Percentiles rank a stretch among this genome's conserved stretches.
Conservation (phyloP, 2,329 filamentous ascomycete genomes). For the Eurotiales sp. region DNA sequence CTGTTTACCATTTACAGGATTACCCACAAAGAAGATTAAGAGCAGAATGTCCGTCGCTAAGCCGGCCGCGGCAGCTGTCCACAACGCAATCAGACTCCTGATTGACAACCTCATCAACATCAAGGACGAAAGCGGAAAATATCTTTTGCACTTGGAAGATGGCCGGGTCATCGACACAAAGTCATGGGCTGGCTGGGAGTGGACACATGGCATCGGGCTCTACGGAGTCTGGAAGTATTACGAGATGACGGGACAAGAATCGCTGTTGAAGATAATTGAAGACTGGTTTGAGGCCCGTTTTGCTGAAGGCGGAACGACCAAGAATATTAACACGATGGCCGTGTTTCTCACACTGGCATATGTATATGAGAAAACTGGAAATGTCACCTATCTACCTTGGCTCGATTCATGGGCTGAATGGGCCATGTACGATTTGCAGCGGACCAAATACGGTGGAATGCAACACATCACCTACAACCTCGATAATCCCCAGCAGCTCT, state of each 20-base stretch:
- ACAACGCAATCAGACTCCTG: constrained; percentile 59
- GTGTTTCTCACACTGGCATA: constrained; percentile 71
- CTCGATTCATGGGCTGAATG: constrained; percentile 78
- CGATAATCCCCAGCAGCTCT: constrained; percentile 70
- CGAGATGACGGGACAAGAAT: constrained; percentile 61
- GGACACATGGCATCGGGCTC: constrained; percentile 75
- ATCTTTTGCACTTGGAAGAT: constrained; percentile 66
- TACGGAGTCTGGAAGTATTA: constrained; percentile 83
- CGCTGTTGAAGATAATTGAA: constrained; percentile 63
- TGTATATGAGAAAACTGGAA: constrained; percentile 70
- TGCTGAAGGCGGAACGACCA: constrained; percentile 67
- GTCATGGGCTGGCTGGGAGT: constrained; percentile 72
- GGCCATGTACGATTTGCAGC: constrained; percentile 71
- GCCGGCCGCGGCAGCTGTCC: constrained; percentile 38
- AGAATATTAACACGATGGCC: constrained; percentile 84
- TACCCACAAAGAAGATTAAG: not conserved
- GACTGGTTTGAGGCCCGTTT: constrained; percentile 70
- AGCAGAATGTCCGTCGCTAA: constrained; percentile 19
- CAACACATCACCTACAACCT: constrained; percentile 72
- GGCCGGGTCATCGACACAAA: constrained; percentile 79
- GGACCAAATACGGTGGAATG: constrained; percentile 68
- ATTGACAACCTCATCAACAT: constrained; percentile 75
- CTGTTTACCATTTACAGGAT: too few relatives aligned
- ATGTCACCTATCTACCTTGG: constrained; percentile 69
- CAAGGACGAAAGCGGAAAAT: constrained; percentile 69